Evolutionary conservation across 2,329 filamentous ascomycete species (phyloP).

Genomic region (Diaporthe citrichinensis): DNA sequence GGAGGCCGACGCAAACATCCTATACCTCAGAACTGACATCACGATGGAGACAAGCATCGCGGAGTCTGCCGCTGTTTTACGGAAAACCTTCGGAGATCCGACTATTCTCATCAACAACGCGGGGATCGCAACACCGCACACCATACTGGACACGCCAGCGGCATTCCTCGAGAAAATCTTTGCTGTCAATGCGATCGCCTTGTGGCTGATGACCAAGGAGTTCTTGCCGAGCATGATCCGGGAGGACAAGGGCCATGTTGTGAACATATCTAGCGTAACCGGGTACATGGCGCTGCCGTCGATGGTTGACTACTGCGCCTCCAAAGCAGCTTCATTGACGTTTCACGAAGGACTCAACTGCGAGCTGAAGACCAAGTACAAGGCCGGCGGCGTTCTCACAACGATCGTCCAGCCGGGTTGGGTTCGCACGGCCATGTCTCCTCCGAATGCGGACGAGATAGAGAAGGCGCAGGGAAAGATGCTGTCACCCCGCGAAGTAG

Average conservation of each 20-base stretch:
- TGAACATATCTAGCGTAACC: conserved; percentile 70
- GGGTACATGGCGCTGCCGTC: conserved; percentile 65
- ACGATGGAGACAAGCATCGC: not conserved
- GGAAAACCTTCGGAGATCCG: conserved; percentile 55
- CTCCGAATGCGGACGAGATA: conserved; percentile 49
- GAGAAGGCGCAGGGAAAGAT: conserved; percentile 47
- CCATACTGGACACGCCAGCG: conserved; percentile 59
- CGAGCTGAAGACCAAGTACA: conserved; percentile 64
- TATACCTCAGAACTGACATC: not conserved
- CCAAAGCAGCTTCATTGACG: conserved; percentile 68
- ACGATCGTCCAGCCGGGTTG: conserved; percentile 62
- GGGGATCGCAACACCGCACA: conserved; percentile 68
- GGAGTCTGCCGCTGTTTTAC: conserved; percentile 46
- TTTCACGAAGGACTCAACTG: conserved; percentile 69
- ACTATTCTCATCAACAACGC: conserved; percentile 74
- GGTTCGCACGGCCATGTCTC: conserved; percentile 62
- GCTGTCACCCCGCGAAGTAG: conserved; percentile 58
- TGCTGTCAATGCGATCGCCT: not conserved
- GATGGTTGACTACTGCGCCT: conserved; percentile 69
- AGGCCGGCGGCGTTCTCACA: conserved; percentile 66
- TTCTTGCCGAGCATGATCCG: conserved; percentile 58
- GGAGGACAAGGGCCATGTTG: conserved; percentile 72
- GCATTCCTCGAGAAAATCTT: not conserved
- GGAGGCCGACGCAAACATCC: not conserved
- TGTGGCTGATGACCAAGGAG: not conserved